Percentiles rank a stretch among this genome's conserved stretches.
Evolutionary conservation across 2,329 filamentous ascomycete species (phyloP).

Genomic region (Arthrobotrys megalospora): DNA sequence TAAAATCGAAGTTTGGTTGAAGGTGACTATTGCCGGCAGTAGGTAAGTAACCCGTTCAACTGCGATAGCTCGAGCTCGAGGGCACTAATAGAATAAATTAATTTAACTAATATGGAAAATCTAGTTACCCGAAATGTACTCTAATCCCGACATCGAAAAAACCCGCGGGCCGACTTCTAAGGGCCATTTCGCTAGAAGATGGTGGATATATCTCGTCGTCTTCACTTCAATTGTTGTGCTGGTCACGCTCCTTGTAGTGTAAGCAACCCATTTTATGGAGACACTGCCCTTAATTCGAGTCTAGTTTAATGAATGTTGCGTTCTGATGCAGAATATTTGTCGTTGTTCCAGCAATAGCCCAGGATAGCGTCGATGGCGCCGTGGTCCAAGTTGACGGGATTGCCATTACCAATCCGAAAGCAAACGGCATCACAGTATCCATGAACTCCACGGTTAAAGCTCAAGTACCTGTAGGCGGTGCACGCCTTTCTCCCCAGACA

Average conservation of each 20-base stretch:
- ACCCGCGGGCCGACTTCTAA: not conserved
- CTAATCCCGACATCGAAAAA: slow-evolving; percentile 5
- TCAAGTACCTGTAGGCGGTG: slow-evolving; percentile 69
- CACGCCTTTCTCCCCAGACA: slow-evolving; percentile 60
- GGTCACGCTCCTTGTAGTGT: slow-evolving; percentile 1
- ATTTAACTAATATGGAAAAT: not conserved
- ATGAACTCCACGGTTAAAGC: slow-evolving; percentile 74
- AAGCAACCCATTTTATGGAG: not conserved
- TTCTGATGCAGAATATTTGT: slow-evolving; percentile 71
- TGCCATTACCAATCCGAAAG: slow-evolving; percentile 70
- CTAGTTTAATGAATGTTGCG: not conserved
- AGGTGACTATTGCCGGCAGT: not conserved
- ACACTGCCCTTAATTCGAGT: not conserved
- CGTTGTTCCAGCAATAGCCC: slow-evolving; percentile 73
- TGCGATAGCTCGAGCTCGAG: no score
- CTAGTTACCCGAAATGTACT: not conserved
- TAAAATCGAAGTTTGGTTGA: not conserved
- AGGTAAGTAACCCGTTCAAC: not conserved
- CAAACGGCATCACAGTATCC: slow-evolving; percentile 70
- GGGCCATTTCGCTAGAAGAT: not conserved
- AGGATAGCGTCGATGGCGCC: slow-evolving; percentile 73
- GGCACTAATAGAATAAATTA: no score
- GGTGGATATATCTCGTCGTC: not conserved
- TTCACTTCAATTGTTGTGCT: not conserved
- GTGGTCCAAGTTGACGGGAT: slow-evolving; percentile 72